A percentile compares a stretch with the other conserved stretches of the same genome.
These are phyloP conservation scores for Trichophyton mentagrophytes DNA, from an alignment of 2,329 filamentous ascomycete species.

Conservation along the genomic window DNA sequence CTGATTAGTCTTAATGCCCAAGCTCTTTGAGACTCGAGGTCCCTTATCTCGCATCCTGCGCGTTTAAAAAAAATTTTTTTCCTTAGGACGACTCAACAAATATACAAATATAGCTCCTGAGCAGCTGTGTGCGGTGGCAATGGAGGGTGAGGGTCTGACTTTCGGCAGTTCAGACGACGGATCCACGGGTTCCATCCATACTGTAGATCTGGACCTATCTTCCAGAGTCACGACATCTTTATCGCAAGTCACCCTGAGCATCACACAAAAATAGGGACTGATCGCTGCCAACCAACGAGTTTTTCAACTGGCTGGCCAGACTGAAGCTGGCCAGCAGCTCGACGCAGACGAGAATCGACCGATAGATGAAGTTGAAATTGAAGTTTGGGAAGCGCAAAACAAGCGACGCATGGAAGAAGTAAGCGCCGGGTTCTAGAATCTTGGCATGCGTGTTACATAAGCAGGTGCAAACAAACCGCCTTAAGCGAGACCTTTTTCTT, in stretches of 20 bases:
- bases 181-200: not conserved
- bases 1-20: not conserved
- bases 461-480: not conserved
- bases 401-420: not conserved
- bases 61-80: not conserved
- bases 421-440: not conserved
- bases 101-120: not conserved
- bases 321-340: too few species aligned
- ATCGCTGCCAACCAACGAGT: too few species aligned
- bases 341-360: not conserved
- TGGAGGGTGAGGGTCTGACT: not conserved
- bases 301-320: too few species aligned
- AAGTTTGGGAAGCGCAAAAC: not conserved
- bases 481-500: not conserved
- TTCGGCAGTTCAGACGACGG: not conserved
- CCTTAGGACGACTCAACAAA: not conserved
- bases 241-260: not conserved
- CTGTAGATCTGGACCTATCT: not conserved
- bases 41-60: not conserved
- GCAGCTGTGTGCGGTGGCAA: not conserved
- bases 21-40: not conserved
- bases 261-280: too few species aligned
- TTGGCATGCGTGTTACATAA: not conserved
- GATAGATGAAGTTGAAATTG: not conserved
- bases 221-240: not conserved